Evolutionary conservation across 2,329 filamentous ascomycete genomes (phyloP).

Genomic region (Sporothrix mexicana): DNA sequence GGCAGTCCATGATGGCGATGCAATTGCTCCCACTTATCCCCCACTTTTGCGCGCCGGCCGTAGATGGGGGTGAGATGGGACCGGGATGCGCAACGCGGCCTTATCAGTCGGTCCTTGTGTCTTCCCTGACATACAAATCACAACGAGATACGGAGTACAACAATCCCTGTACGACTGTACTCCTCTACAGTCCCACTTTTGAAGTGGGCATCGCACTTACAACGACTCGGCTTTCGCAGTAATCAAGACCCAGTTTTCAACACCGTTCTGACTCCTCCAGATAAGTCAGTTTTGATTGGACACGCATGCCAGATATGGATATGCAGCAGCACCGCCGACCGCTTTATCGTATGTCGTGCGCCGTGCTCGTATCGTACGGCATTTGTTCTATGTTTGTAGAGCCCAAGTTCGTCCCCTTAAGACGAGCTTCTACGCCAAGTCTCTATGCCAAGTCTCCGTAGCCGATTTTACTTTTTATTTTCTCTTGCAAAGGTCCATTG

Average conservation of each 20-base stretch:
- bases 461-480: neutral
- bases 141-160: no score
- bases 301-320: no score
- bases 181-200: neutral
- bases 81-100: neutral
- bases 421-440: neutral
- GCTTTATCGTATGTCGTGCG: neutral
- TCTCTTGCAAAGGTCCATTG: neutral
- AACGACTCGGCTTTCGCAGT: neutral
- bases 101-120: neutral
- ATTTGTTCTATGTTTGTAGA: neutral
- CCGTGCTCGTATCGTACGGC: no score
- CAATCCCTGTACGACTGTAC: neutral
- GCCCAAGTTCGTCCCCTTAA: neutral
- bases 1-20: neutral
- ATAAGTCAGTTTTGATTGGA: neutral
- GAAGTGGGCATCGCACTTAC: neutral
- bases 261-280: neutral
- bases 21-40: conserved; percentile 29
- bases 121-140: neutral
- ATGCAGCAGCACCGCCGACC: neutral
- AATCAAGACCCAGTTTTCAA: neutral
- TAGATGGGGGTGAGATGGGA: neutral
- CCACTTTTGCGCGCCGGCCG: conserved; percentile 28
- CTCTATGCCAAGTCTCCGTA: neutral